Percentiles rank a stretch among this genome's conserved stretches.
phyloP scores from a whole-genome alignment of 805 yeast genomes.

The Naumovozyma dairenensis region DNA sequence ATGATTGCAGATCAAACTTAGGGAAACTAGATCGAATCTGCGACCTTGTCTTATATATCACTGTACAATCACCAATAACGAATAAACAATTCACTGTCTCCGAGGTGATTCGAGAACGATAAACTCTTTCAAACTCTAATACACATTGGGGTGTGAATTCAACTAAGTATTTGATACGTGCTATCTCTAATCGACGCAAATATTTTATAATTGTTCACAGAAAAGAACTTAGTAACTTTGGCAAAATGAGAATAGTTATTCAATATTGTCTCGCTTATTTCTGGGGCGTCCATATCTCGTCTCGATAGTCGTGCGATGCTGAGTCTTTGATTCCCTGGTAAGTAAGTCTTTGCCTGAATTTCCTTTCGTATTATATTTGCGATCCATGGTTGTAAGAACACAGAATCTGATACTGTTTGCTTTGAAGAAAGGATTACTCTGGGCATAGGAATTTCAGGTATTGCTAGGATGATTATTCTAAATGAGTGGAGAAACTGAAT shows the following conservation, averaged over 20 bases:
- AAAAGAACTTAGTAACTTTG: slow-evolving; percentile 19
- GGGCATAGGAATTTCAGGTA: slow-evolving; percentile 19
- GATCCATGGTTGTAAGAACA: slow-evolving; percentile 21
- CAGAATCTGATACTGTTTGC: slow-evolving; percentile 11
- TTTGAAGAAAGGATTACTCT: slow-evolving; percentile 10
- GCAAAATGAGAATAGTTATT: slow-evolving; percentile 13
- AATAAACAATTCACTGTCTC: slow-evolving; percentile 20
- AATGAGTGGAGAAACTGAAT: too few relatives aligned
- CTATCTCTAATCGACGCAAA: slow-evolving; percentile 22
- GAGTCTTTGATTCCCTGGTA: slow-evolving; percentile 4
- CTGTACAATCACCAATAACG: slow-evolving; percentile 18
- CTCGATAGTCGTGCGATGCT: slow-evolving; percentile 8
- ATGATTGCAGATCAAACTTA: not conserved
- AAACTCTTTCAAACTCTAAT: slow-evolving; percentile 19
- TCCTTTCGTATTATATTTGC: slow-evolving; percentile 4
- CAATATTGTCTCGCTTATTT: slow-evolving; percentile 5
- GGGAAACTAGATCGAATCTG: not conserved
- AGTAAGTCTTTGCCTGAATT: slow-evolving; percentile 1
- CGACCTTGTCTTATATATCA: slow-evolving; percentile 2
- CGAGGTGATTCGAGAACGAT: slow-evolving; percentile 18
- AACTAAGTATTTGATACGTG: slow-evolving; percentile 23
- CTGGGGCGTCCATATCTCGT: slow-evolving; percentile 8
- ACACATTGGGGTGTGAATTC: slow-evolving; percentile 25
- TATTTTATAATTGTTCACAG: slow-evolving; percentile 14
- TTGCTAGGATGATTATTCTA: too few relatives aligned